phyloP scores from a whole-genome alignment of 2,329 filamentous ascomycete species.

The Talaromyces atroroseus region DNA sequence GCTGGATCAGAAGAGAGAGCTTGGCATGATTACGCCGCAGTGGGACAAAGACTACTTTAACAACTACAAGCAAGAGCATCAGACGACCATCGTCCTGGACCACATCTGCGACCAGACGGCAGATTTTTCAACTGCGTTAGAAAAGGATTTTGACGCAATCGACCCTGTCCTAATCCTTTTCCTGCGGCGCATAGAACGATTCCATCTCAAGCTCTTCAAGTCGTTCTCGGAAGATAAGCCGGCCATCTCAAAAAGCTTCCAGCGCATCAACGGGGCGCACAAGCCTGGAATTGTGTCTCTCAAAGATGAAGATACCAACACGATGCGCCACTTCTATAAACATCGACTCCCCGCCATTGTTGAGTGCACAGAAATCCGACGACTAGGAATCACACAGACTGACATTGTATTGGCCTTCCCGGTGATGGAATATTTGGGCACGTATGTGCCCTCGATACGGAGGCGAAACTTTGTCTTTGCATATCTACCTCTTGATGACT shows the following conservation, averaged over 20 bases:
- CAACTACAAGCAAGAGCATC: slow-evolving; percentile 4
- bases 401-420: slow-evolving; percentile 10
- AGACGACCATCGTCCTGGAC: slow-evolving; percentile 8
- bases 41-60: slow-evolving; percentile 10
- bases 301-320: slow-evolving; percentile 3
- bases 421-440: neutral
- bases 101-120: slow-evolving; percentile 5
- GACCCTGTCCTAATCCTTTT: slow-evolving; percentile 9
- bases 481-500: slow-evolving; percentile 9
- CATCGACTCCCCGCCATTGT: neutral
- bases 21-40: slow-evolving; percentile 11
- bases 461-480: slow-evolving; percentile 8
- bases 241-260: slow-evolving; percentile 6
- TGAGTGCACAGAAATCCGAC: slow-evolving; percentile 3
- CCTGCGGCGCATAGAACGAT: slow-evolving; percentile 7
- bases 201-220: slow-evolving; percentile 2
- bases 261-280: slow-evolving; percentile 2
- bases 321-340: slow-evolving; percentile 3
- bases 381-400: neutral
- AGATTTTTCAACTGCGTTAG: slow-evolving; percentile 5
- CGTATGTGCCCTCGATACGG: slow-evolving; percentile 2
- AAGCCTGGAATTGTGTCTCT: slow-evolving; percentile 8
- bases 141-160: slow-evolving; percentile 6
- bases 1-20: slow-evolving; percentile 10
- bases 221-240: neutral